Base-by-base conservation (phyloP, 164 flowering plant species). In the Cinnamomum micranthum region DNA sequence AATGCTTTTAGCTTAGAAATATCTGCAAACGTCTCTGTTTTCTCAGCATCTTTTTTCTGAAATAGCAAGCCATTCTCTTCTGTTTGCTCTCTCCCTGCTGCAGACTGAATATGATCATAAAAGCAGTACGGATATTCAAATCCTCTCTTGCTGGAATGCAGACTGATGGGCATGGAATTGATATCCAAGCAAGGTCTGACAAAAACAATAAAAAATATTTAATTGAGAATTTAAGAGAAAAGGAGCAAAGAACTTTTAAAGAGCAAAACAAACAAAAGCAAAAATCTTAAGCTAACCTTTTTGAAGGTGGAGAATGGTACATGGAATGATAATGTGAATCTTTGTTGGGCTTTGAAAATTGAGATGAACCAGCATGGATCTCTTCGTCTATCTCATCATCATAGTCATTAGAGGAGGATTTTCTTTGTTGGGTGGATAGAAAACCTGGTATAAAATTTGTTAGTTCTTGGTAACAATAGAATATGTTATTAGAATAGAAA, bases 301-400 rank as follows among this genome's bases (percentile, higher is more conserved):
- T 68, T 22, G 28, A 27, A 31, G 70, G 68, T 27, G 27, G 68
- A 65, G 24, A 28, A n/a, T 25, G 27, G 31, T 13, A 65, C 17
- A 25, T 11, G 68, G 27, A 23, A 23, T 65, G 68, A 65, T 25
- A 65, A 12, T 65, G 31, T 10, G 27, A 68, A 14, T 68, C 70
- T n/a, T 27, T 6, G n/a, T 17, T 68, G 70, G 70, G 47, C 13
- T 68, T 68, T 68, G 70, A 68, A 68, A 24, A n/a, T 33, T 15
- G 70, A 14, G 25, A 68, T 27, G 70, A 33, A 68, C 23, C 25
- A 28, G 12, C 50, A 28, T 28, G 22, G 33, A 27, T 33, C 13
- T 68, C 70, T 68, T 68, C 70, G 15, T 68, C 50, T 3, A 68
- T 41, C 22, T 68, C 70, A 28, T 50, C 41, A 28, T 68, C 70